These are phyloP conservation scores for Panaeolus papilionaceus DNA, from an alignment of 768 basidiomycete genomes.

Conservation along the genomic window DNA sequence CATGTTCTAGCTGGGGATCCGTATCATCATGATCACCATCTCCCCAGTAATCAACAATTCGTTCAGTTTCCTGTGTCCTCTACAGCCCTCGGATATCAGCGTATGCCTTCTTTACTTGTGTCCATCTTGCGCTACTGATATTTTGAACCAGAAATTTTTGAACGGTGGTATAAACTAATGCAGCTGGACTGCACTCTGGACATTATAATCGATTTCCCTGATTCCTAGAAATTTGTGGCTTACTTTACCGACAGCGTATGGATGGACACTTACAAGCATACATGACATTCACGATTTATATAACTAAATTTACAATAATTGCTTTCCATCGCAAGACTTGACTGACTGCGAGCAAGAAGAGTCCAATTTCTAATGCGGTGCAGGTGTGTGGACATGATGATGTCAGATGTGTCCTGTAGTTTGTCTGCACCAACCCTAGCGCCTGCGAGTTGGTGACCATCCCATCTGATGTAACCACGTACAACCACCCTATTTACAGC, in stretches of 20 bases:
- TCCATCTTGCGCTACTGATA: conserved; percentile 14
- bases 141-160: conserved; percentile 25
- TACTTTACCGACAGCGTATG: neutral
- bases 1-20: conserved; percentile 59
- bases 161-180: conserved; percentile 13
- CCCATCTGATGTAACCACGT: neutral
- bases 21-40: conserved; percentile 67
- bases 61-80: conserved; percentile 70
- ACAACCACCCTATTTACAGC: neutral
- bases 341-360: neutral
- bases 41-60: conserved; percentile 69
- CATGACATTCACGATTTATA: neutral
- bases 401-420: neutral
- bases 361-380: neutral
- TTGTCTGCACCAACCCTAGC: neutral
- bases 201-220: neutral
- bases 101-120: conserved; percentile 21
- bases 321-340: neutral
- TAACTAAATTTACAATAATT: neutral
- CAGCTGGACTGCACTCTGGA: conserved; percentile 1
- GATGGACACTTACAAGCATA: conserved; percentile 3
- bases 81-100: conserved; percentile 37
- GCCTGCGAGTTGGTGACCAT: neutral
- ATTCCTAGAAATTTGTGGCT: neutral
- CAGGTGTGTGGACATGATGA: neutral